These are phyloP conservation scores for Coemansia sp. DNA, from an alignment of 192 early-diverging fungal genomes.

Conservation along the genomic window DNA sequence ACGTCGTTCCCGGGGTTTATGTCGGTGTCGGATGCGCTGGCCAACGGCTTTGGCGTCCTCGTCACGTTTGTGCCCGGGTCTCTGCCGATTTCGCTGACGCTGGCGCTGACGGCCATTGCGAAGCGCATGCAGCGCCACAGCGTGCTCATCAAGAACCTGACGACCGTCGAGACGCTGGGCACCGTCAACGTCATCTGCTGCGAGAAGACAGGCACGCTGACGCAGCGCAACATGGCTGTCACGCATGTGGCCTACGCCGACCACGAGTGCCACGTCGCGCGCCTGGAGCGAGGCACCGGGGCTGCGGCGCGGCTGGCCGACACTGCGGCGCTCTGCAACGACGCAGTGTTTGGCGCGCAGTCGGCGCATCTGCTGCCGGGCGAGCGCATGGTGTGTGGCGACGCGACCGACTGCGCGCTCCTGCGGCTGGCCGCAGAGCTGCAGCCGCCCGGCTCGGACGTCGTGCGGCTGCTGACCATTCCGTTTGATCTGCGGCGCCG, in stretches of 20 bases:
- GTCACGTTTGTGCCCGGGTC: slow-evolving; percentile 79
- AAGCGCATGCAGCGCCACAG: slow-evolving; percentile 67
- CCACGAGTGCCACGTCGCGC: slow-evolving; percentile 20
- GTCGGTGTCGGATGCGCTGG: slow-evolving; percentile 47
- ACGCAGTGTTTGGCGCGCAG: slow-evolving; percentile 60
- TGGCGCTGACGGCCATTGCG: slow-evolving; percentile 74
- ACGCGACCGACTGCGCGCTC: slow-evolving; percentile 84
- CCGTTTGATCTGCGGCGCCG: slow-evolving; percentile 77
- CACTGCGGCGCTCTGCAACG: slow-evolving; percentile 62
- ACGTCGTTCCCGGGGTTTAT: slow-evolving; percentile 57
- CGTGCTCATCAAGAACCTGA: slow-evolving; percentile 78
- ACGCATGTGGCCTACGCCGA: slow-evolving; percentile 16
- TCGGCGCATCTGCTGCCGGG: slow-evolving; percentile 49
- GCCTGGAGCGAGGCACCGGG: background rate
- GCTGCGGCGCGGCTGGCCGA: slow-evolving; percentile 37
- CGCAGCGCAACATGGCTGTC: slow-evolving; percentile 72
- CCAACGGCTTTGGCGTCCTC: slow-evolving; percentile 61
- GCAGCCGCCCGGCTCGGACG: slow-evolving; percentile 2
- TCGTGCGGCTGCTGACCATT: slow-evolving; percentile 51
- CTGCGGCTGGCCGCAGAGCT: slow-evolving; percentile 61
- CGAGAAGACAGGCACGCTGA: slow-evolving; percentile 94
- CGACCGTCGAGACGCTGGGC: slow-evolving; percentile 85
- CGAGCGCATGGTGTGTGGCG: slow-evolving; percentile 67
- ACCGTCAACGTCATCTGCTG: slow-evolving; percentile 70
- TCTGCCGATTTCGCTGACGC: slow-evolving; percentile 75